phyloP scores from a whole-genome alignment of 129 eudicot species.

The Mikania micrantha region DNA sequence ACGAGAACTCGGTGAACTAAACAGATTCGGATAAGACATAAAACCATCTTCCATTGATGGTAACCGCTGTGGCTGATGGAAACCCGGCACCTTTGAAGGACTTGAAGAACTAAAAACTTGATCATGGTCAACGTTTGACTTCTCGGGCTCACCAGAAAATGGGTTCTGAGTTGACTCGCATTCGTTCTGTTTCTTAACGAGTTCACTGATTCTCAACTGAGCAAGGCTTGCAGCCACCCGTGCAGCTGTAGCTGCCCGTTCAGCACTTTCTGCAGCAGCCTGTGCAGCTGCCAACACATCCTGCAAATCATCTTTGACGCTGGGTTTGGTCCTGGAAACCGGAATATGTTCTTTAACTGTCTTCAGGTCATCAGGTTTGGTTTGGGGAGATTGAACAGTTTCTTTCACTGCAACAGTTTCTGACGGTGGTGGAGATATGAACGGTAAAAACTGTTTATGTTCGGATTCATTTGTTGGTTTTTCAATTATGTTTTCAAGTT shows the following conservation, averaged over 20 bases:
- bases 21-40: constrained; percentile 74
- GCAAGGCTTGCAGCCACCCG: constrained; percentile 87
- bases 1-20: constrained; percentile 35
- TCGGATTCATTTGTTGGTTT: constrained; percentile 22
- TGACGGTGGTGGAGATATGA: constrained; percentile 37
- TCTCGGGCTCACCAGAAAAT: constrained; percentile 23
- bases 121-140: constrained; percentile 15
- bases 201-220: constrained; percentile 60
- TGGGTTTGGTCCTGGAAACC: constrained; percentile 29
- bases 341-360: constrained; percentile 23
- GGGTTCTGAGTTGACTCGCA: constrained; percentile 51
- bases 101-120: constrained; percentile 15
- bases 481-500: constrained; percentile 25
- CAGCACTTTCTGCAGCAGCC: constrained; percentile 87
- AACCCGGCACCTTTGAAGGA: constrained; percentile 6
- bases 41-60: constrained; percentile 78
- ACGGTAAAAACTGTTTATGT: constrained; percentile 65
- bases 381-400: constrained; percentile 34
- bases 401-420: constrained; percentile 26
- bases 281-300: constrained; percentile 74
- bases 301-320: constrained; percentile 48
- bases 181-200: constrained; percentile 40
- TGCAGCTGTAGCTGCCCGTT: constrained; percentile 84
- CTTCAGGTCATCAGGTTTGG: constrained; percentile 20
- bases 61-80: constrained; percentile 62